A percentile compares a stretch with the other conserved stretches of the same genome.
Conservation (phyloP, 768 basidiomycete genomes). For the Russula griseocarnosa region DNA sequence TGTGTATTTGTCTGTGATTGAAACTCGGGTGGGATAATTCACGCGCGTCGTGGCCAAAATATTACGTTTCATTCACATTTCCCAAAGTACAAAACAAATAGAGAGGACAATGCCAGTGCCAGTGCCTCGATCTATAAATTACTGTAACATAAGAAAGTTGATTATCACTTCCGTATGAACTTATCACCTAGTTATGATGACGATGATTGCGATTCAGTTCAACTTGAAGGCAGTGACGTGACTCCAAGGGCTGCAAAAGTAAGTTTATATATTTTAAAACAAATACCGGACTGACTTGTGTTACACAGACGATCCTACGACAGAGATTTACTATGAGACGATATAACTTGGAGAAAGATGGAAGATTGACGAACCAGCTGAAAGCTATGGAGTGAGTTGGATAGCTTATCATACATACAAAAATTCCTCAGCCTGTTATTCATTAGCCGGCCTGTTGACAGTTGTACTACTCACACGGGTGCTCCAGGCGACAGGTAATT, state of each 20-base stretch:
- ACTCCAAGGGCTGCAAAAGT: background rate
- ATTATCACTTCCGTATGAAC: too few relatives aligned
- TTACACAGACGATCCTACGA: background rate
- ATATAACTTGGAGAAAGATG: conserved; percentile 2
- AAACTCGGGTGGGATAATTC: too few relatives aligned
- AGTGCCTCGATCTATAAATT: too few relatives aligned
- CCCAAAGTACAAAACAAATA: too few relatives aligned
- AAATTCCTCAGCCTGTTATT: too few relatives aligned
- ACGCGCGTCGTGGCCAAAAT: too few relatives aligned
- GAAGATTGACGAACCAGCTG: background rate
- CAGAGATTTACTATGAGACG: conserved; percentile 5
- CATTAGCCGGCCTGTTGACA: background rate
- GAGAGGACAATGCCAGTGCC: too few relatives aligned
- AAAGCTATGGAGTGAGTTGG: conserved; percentile 2
- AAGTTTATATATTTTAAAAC: background rate
- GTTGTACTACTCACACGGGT: background rate
- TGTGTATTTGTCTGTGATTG: too few relatives aligned
- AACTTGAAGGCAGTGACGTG: conserved; percentile 2
- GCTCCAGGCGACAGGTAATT: too few relatives aligned
- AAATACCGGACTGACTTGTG: background rate
- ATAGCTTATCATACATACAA: too few relatives aligned
- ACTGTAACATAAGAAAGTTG: too few relatives aligned
- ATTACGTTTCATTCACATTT: too few relatives aligned
- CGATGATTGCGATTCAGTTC: background rate
- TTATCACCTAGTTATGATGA: background rate